Evolutionary conservation across 176 grass and related monocot genomes (phyloP), one percentile per base, ranked within the genome.

Genomic region (Calamus simplicifolius): DNA sequence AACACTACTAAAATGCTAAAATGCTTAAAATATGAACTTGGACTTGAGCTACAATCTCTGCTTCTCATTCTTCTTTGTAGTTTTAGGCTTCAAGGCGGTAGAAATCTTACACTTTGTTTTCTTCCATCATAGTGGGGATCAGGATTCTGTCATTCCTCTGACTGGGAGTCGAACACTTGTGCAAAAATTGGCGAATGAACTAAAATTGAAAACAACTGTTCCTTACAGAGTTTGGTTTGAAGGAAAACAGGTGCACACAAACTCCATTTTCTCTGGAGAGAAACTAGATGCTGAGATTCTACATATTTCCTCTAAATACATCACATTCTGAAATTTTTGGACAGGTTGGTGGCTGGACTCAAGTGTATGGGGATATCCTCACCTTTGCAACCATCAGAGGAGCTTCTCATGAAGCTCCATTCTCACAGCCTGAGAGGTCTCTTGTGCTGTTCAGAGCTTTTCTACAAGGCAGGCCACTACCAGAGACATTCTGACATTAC

Each of bases 271-370:
- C 1, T 43, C 35, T 43, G 8, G 12, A 43, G 35, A 43, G 5
- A 43, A 43, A 43, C 12, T 1, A 43, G 7, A 43, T 43, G 12
- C 35, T 43, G 12, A 43, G 35, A 31, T 43, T 35, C 31, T 8
- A 35, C 6, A 5, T 35, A 35, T 35, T 7, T 35, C 31, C 31
- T 8, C 31, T 35, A 35, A 35, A 35, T 35, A 7, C 31, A 12
- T 43, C 10, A 12, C 35, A 43, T 10, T 35, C 31, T 43, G 35
- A 43, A 43, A 43, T 43, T 43, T 50, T 64, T 53, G 1, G 49
- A 17, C 63, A 98, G 93, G 93, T 98, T 63, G 93, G 93, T 19
- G 93, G 93, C 28, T 98, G 93, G 93, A 92, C 84, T 54, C 93
- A 98, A 63, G 81, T 79, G 29, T 98, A 98, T 10, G 87, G 88